Evolutionary conservation across 768 basidiomycete genomes (phyloP).

Genomic region (Termitomyces sp.): DNA sequence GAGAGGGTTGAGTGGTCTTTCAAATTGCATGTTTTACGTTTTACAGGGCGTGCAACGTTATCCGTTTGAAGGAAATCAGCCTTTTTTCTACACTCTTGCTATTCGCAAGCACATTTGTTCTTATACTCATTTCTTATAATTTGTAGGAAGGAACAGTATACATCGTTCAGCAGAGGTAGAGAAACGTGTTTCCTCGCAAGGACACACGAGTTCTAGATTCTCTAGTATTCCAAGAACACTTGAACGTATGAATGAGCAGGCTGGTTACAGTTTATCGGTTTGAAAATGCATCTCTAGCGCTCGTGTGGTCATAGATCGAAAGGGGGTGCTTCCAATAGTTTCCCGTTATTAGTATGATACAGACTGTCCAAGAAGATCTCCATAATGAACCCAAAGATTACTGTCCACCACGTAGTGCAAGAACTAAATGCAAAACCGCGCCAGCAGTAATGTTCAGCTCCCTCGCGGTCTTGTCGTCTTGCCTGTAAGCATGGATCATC

Average conservation of each 20-base stretch:
- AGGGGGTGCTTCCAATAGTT: background rate
- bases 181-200: background rate
- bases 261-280: background rate
- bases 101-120: background rate
- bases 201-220: background rate
- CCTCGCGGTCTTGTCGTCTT: constrained; percentile 83
- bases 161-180: background rate
- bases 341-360: constrained; percentile 11
- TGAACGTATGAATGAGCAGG: background rate
- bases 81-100: background rate
- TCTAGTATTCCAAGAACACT: background rate
- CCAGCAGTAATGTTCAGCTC: constrained; percentile 84
- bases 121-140: no score
- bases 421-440: constrained; percentile 87
- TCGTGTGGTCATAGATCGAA: background rate
- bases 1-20: background rate
- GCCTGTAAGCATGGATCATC: constrained; percentile 30
- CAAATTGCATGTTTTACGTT: background rate
- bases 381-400: constrained; percentile 23
- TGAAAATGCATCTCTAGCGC: background rate
- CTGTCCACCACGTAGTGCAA: constrained; percentile 89
- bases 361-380: background rate
- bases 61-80: no score
- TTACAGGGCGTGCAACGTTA: background rate
- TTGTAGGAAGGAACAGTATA: background rate